These are phyloP conservation scores for Raphanus hybrid DNA, from an alignment of 441 rosid species.

Conservation along the genomic window DNA sequence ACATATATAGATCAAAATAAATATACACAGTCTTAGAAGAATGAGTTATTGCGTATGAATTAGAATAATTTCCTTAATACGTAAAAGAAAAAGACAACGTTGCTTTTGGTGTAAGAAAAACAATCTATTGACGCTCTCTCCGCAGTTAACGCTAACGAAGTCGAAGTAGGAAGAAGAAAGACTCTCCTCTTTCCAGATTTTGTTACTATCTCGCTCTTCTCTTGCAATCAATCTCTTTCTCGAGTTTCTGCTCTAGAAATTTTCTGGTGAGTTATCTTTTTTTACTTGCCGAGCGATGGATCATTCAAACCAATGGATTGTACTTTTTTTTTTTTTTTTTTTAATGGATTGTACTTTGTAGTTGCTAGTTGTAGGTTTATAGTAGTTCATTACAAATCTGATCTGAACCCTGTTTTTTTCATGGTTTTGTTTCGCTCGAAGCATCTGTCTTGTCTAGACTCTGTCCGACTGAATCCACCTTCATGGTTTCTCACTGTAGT, in stretches of 20 bases:
- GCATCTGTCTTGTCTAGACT: background rate
- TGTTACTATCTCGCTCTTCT: background rate
- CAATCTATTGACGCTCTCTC: background rate
- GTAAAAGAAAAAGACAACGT: conserved; percentile 3
- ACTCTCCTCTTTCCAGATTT: background rate
- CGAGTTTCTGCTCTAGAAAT: background rate
- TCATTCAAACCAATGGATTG: no score
- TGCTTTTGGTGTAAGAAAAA: background rate
- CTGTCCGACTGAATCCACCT: background rate
- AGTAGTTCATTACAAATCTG: background rate
- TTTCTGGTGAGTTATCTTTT: conserved; percentile 2
- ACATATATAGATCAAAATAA: background rate
- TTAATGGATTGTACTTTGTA: no score
- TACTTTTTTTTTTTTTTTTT: no score
- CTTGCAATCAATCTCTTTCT: conserved; percentile 9
- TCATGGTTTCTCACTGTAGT: background rate
- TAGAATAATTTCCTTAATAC: background rate
- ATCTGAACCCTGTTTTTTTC: background rate
- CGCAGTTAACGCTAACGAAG: conserved; percentile 31
- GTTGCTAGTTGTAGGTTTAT: no score
- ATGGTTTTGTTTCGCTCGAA: background rate
- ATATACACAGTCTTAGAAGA: background rate
- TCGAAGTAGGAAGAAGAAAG: conserved; percentile 26
- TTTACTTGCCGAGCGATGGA: background rate
- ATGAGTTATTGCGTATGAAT: background rate